Evolutionary conservation across 225 moss, liverwort and hornwort species (phyloP).

Genomic region (Asterella californica): DNA sequence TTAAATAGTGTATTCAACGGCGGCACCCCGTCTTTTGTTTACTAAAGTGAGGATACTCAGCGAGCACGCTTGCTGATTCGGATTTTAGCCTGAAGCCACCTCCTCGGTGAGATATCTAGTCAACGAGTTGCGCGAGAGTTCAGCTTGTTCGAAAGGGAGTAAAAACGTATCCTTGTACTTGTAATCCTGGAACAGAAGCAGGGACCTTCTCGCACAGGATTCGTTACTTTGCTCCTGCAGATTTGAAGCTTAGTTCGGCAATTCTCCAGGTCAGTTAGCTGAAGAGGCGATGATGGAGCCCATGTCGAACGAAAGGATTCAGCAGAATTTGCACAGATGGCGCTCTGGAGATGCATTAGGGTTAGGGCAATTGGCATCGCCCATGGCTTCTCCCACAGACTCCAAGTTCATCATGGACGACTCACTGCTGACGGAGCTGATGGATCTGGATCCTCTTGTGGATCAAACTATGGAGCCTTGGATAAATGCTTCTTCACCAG

Average conservation of each 20-base stretch:
- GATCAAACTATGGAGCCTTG: conserved; percentile 38
- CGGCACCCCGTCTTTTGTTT: neutral
- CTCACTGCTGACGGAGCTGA: conserved; percentile 42
- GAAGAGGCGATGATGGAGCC: conserved; percentile 34
- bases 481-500: conserved; percentile 35
- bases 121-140: neutral
- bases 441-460: conserved; percentile 43
- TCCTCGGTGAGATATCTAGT: neutral
- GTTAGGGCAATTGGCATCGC: conserved; percentile 30
- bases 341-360: conserved; percentile 31
- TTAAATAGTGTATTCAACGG: neutral
- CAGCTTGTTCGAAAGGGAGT: neutral
- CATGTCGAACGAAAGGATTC: conserved; percentile 39
- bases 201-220: neutral
- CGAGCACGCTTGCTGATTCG: neutral
- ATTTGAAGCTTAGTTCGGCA: neutral
- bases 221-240: neutral
- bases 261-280: neutral
- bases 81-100: neutral
- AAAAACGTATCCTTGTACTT: too few species aligned
- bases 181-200: too few species aligned
- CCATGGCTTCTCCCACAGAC: conserved; percentile 39
- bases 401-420: conserved; percentile 42
- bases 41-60: neutral
- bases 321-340: conserved; percentile 43